Evolutionary conservation across 345 rosid genomes (phyloP).

Genomic region (Eucalyptus pauciflora): DNA sequence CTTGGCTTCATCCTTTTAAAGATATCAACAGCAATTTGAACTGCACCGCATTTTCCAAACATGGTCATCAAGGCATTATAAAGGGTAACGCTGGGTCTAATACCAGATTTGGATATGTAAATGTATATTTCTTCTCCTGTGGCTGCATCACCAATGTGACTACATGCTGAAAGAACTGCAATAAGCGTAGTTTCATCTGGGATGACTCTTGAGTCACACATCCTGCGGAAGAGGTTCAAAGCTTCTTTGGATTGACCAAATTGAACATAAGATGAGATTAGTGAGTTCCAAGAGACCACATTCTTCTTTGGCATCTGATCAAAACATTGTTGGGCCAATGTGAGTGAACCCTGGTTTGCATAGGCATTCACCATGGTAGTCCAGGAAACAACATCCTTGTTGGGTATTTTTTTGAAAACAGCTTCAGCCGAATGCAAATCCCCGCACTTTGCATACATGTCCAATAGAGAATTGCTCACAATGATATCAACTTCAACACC

Average conservation of each 20-base stretch:
- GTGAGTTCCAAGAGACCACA: slow-evolving; percentile 21
- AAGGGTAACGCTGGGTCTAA: not conserved
- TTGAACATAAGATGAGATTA: slow-evolving; percentile 10
- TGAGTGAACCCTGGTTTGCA: slow-evolving; percentile 7
- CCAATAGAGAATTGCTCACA: slow-evolving; percentile 19
- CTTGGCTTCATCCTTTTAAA: slow-evolving; percentile 6
- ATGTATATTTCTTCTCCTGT: slow-evolving; percentile 10
- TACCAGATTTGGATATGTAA: not conserved
- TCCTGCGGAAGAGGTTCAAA: slow-evolving; percentile 5
- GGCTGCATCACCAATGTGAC: slow-evolving; percentile 20
- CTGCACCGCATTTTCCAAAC: slow-evolving; percentile 4
- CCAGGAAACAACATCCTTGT: slow-evolving; percentile 31
- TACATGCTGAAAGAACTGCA: slow-evolving; percentile 19
- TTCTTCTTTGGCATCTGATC: slow-evolving; percentile 15
- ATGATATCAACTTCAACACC: slow-evolving; percentile 12
- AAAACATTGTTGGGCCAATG: slow-evolving; percentile 1
- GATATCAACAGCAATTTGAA: slow-evolving; percentile 8
- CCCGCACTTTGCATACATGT: slow-evolving; percentile 19
- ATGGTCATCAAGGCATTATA: slow-evolving; percentile 17
- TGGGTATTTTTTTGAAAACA: slow-evolving; percentile 11
- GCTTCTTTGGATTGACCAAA: slow-evolving; percentile 7
- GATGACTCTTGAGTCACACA: slow-evolving; percentile 3
- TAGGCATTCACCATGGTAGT: slow-evolving; percentile 17
- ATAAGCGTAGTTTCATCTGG: slow-evolving; percentile 22
- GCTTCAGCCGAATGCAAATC: slow-evolving; percentile 8